Evolutionary conservation across 1,284 basidiomycete genomes (phyloP).

Genomic region (Cryptococcus jaspeensis): DNA sequence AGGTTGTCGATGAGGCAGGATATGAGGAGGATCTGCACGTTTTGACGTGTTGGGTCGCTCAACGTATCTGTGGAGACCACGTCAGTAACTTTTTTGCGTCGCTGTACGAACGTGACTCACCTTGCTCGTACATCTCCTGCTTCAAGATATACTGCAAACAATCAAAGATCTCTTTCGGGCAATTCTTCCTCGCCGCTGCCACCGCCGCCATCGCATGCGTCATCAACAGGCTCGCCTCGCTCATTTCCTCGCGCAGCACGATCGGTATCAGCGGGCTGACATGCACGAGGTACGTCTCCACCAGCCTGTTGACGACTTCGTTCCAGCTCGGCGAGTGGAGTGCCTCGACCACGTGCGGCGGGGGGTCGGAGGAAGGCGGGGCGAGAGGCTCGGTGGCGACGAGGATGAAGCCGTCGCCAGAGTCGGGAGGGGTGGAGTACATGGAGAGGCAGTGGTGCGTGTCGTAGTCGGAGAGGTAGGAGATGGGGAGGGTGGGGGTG

Average conservation of each 20-base stretch:
- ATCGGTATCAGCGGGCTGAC: slow-evolving; percentile 24
- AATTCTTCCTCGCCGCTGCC: slow-evolving; percentile 22
- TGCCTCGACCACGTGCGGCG: slow-evolving; percentile 11
- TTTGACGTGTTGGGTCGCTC: slow-evolving; percentile 20
- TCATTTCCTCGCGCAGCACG: slow-evolving; percentile 21
- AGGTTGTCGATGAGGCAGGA: slow-evolving; percentile 30
- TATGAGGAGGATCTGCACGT: slow-evolving; percentile 26
- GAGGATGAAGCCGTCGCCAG: slow-evolving; percentile 23
- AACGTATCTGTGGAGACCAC: slow-evolving; percentile 15
- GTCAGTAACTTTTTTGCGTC: neutral
- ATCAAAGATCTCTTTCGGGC: slow-evolving; percentile 29
- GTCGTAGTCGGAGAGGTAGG: slow-evolving; percentile 19
- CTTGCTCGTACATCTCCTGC: slow-evolving; percentile 20
- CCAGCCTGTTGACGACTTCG: slow-evolving; percentile 26
- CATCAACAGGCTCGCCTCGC: slow-evolving; percentile 13
- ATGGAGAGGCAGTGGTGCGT: slow-evolving; percentile 14
- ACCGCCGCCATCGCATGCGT: slow-evolving; percentile 29
- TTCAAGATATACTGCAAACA: slow-evolving; percentile 19
- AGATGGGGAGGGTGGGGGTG: slow-evolving; percentile 29
- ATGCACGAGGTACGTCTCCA: slow-evolving; percentile 23
- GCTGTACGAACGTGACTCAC: slow-evolving; percentile 9
- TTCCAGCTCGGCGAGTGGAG: slow-evolving; percentile 23
- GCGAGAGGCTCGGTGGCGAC: slow-evolving; percentile 8
- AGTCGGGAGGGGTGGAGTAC: slow-evolving; percentile 9
- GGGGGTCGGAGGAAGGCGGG: slow-evolving; percentile 5